Percentiles rank a stretch among this genome's conserved stretches.
phyloP scores from a whole-genome alignment of 345 rosid species.

The Cochlearia excelsa region DNA sequence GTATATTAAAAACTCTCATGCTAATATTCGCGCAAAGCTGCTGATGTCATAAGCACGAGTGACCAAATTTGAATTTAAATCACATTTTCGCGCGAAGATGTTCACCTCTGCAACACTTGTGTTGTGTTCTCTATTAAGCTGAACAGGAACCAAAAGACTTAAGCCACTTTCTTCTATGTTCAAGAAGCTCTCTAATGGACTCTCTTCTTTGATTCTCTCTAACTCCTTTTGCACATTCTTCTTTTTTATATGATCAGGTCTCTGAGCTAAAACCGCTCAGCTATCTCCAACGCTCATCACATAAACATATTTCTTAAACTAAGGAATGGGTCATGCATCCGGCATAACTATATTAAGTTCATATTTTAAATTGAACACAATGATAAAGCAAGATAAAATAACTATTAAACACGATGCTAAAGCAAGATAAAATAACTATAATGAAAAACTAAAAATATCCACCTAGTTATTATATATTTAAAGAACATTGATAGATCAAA shows the following conservation, averaged over 20 bases:
- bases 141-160: constrained; percentile 45
- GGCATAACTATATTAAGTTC: too few species aligned
- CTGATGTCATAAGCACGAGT: constrained; percentile 78
- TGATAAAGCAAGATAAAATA: too few species aligned
- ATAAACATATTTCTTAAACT: constrained; percentile 85
- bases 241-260: constrained; percentile 40
- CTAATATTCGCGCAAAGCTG: constrained; percentile 83
- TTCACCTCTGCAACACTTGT: constrained; percentile 63
- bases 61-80: not conserved
- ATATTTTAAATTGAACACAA: too few species aligned
- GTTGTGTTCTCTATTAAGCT: constrained; percentile 86
- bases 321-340: too few species aligned
- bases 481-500: too few species aligned
- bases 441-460: too few species aligned
- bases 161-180: constrained; percentile 37
- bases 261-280: constrained; percentile 69
- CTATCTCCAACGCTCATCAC: constrained; percentile 98
- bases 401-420: too few species aligned
- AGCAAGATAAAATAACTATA: too few species aligned
- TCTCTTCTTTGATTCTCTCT: constrained; percentile 40
- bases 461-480: too few species aligned
- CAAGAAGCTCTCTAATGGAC: constrained; percentile 17
- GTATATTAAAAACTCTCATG: constrained; percentile 40
- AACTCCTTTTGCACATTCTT: constrained; percentile 43
- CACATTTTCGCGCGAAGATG: not conserved